These are phyloP conservation scores for Postia placenta DNA, from an alignment of 768 basidiomycete genomes.

Conservation along the genomic window DNA sequence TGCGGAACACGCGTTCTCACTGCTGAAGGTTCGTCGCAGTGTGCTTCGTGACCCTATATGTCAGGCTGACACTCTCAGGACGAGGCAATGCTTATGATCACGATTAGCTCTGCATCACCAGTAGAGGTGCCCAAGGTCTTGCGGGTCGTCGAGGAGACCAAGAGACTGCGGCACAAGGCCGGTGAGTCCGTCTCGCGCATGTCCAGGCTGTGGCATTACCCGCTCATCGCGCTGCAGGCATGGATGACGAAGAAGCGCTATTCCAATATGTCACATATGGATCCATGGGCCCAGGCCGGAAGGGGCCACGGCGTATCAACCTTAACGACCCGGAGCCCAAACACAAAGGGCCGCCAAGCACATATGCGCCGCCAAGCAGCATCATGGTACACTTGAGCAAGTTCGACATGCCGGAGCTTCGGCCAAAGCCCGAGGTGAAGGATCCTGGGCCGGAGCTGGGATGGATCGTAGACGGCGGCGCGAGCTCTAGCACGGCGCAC, in stretches of 20 bases:
- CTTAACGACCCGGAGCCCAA: constrained; percentile 43
- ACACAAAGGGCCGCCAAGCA: constrained; percentile 30
- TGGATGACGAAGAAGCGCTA: constrained; percentile 52
- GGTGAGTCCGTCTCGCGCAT: constrained; percentile 38
- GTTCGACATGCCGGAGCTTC: constrained; percentile 81
- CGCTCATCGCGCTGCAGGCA: constrained; percentile 21
- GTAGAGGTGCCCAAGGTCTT: constrained; percentile 73
- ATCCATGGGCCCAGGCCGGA: constrained; percentile 27
- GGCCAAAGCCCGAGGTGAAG: constrained; percentile 36
- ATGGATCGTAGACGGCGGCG: neutral
- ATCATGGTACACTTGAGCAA: constrained; percentile 77
- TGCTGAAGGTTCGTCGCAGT: constrained; percentile 47
- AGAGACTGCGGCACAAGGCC: constrained; percentile 69
- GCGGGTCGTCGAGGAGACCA: constrained; percentile 74
- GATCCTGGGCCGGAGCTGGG: constrained; percentile 1
- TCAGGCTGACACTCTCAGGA: constrained; percentile 39
- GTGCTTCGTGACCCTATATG: neutral
- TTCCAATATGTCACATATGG: constrained; percentile 78
- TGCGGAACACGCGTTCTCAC: constrained; percentile 54
- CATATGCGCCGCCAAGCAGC: constrained; percentile 61
- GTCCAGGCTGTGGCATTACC: neutral
- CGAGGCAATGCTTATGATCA: constrained; percentile 76
- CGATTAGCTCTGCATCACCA: constrained; percentile 56
- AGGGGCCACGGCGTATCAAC: constrained; percentile 61
- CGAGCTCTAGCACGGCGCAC: neutral